Conservation (phyloP, 2,329 filamentous ascomycete genomes). For the Bisporella sp. region DNA sequence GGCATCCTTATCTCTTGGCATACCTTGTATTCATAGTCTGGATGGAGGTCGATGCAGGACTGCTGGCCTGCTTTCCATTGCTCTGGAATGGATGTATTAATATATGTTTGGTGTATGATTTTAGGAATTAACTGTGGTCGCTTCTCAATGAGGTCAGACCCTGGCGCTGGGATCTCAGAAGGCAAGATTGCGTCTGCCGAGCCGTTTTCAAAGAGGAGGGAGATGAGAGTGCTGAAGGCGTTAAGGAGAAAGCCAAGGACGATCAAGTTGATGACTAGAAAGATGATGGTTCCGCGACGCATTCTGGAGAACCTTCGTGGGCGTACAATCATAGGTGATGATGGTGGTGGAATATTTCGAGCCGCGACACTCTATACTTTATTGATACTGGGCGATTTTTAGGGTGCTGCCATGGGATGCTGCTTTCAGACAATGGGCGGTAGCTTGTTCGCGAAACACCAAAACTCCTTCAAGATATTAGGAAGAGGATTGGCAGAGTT, state of each 20-base stretch:
- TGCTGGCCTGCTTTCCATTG: slow-evolving; percentile 62
- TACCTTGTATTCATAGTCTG: slow-evolving; percentile 68
- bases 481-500: no score
- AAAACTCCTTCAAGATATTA: no score
- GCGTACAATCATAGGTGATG: background rate
- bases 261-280: slow-evolving; percentile 49
- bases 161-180: slow-evolving; percentile 58
- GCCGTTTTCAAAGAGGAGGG: slow-evolving; percentile 62
- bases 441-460: no score
- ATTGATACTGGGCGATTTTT: no score
- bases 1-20: slow-evolving; percentile 12
- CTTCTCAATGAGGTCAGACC: slow-evolving; percentile 50
- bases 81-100: slow-evolving; percentile 59
- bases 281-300: slow-evolving; percentile 27
- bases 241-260: slow-evolving; percentile 59
- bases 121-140: slow-evolving; percentile 59
- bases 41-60: slow-evolving; percentile 60
- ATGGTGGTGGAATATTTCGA: no score
- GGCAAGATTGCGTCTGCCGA: slow-evolving; percentile 58
- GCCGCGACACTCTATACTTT: no score
- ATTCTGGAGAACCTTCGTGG: slow-evolving; percentile 15
- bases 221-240: slow-evolving; percentile 64
- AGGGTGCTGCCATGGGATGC: no score
- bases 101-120: slow-evolving; percentile 73
- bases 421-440: no score